A percentile compares a stretch with the other conserved stretches of the same genome.
These are phyloP conservation scores for Spinacia oleracea DNA, from an alignment of 179 eudicot species.

Conservation along the genomic window DNA sequence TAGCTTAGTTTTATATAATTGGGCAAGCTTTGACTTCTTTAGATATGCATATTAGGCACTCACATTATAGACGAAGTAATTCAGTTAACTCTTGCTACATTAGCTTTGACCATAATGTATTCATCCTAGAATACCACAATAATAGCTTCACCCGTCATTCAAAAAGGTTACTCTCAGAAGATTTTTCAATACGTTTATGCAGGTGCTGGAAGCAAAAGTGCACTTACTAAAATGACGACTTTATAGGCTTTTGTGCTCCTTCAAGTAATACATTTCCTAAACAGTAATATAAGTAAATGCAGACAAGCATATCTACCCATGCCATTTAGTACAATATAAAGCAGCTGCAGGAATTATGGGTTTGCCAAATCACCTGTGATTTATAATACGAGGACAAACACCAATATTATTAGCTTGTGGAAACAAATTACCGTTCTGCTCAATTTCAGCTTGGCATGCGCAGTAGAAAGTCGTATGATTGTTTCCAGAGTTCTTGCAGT, in stretches of 20 bases:
- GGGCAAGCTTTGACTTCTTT: not conserved
- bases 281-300: not conserved
- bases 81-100: not conserved
- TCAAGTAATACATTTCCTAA: not conserved
- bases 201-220: not conserved
- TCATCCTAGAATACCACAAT: not conserved
- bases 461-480: conserved; percentile 96
- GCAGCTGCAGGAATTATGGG: not conserved
- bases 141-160: not conserved
- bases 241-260: not conserved
- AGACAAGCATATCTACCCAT: not conserved
- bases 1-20: not conserved
- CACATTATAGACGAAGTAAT: not conserved
- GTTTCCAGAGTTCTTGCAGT: conserved; percentile 98
- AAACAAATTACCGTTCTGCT: conserved; percentile 67
- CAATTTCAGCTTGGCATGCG: conserved; percentile 93
- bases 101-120: not conserved
- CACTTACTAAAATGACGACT: not conserved
- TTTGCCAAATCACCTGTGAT: not conserved
- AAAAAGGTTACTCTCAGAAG: not conserved
- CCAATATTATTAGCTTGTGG: not conserved
- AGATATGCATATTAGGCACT: not conserved
- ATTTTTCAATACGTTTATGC: not conserved
- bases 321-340: not conserved
- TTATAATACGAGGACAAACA: not conserved